Evolutionary conservation across 176 grass and related monocot genomes (phyloP), one percentile per base, ranked within the genome.

Genomic region (Oryza officinalis): DNA sequence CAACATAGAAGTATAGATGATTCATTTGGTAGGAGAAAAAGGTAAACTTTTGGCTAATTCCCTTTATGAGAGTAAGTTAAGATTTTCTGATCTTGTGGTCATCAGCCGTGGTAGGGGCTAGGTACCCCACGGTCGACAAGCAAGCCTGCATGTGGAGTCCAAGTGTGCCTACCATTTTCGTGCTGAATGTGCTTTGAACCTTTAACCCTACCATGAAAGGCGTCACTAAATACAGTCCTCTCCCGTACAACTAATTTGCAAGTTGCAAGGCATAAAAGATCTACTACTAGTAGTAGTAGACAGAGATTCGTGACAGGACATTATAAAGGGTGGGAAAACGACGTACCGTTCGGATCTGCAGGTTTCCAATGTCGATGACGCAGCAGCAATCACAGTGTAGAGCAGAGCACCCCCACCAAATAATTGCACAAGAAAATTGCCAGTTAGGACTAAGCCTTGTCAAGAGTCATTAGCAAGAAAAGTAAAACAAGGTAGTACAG

Each of bases 261-360:
- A 32, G 77, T 63, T 76, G 64, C 12, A 59, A 31, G 13, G n/a
- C 20, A 10, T 18, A 74, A 6, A 69, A 4, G 80, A 74, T 57
- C 18, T 60, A 52, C 4, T 52, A 52, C 15, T 52, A 37, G 1
- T 15, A 47, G 65, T 30, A 65, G 78, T 45, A 23, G 40, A 35
- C 50, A 82, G 73, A 65, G 43, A 65, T 65, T 61, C 43, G 57
- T 71, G 31, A 5, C 32, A 66, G 43, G 6, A 26, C 38, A 75
- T 76, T 43, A 13, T 35, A 71, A n/a, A 49, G 11, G 5, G 18
- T 12, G 59, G 13, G 64, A 83, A 86, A 73, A 80, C 54, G 72
- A 74, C 86, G 72, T 93, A 96, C 91, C 94, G 74, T 96, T 93
- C 5, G 94, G 91, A 86, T 96, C 94, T 93, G 83, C 1, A 13